Percentiles rank a stretch among this genome's conserved stretches.
Evolutionary conservation across 257 asterid species (phyloP).

Genomic region (Petunia secreta): DNA sequence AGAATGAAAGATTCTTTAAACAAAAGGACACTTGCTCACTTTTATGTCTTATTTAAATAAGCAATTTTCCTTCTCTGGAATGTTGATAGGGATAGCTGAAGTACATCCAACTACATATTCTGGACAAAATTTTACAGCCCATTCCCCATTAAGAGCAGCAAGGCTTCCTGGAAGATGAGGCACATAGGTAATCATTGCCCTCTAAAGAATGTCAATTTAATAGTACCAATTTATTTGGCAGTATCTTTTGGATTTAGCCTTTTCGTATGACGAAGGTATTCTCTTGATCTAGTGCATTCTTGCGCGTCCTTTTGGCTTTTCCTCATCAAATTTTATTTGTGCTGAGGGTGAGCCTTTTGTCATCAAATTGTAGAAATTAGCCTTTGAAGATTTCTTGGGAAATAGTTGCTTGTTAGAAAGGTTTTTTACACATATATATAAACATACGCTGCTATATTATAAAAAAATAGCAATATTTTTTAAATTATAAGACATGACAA

Average conservation of each 20-base stretch:
- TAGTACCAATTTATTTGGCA: neutral
- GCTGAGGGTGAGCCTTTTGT: neutral
- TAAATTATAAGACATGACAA: no score
- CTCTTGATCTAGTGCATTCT: neutral
- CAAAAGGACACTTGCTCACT: conserved; percentile 13
- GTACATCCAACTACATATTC: neutral
- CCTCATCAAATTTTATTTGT: neutral
- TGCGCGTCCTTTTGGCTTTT: neutral
- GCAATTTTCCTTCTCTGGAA: neutral
- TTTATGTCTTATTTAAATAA: neutral
- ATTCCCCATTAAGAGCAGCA: conserved; percentile 17
- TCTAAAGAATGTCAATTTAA: neutral
- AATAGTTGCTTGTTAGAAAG: no score
- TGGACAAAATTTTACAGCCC: conserved; percentile 18
- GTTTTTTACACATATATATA: no score
- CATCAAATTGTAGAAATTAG: no score
- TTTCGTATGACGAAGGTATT: neutral
- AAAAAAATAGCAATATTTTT: no score
- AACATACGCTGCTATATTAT: no score
- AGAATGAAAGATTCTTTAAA: neutral
- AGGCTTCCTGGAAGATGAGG: conserved; percentile 18
- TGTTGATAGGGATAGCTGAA: neutral
- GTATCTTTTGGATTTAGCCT: neutral
- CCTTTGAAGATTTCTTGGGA: no score
- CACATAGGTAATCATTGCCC: conserved; percentile 11